Evolutionary conservation across 495 filamentous ascomycete genomes (phyloP), one percentile per base, ranked within the genome.

Genomic region (Tuber melanosporum): DNA sequence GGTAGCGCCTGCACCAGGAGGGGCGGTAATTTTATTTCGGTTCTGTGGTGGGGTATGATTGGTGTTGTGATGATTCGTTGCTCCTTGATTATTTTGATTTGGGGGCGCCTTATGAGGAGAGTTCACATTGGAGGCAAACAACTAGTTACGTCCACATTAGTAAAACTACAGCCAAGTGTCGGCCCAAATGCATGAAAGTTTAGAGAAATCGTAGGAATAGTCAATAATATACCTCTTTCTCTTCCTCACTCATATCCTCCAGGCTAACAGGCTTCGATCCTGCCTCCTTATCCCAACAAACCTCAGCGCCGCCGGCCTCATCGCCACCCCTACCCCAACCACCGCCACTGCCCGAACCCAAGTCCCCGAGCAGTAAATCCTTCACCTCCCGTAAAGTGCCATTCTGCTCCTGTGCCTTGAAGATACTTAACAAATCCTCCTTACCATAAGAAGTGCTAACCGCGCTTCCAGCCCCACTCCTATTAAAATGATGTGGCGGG

Each of bases 261-360:
- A 97, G 82, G 49, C 89, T 89, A 73, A 98, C 85, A 22, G 95
- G 94, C 76, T 89, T 89, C 43, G 91, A 86, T 75, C 87, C 87
- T 46, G 94, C 95, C 70, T 89, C 88, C 74, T 89, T 85, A 81
- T 98, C 95, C 95, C 96, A 99, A 83, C 96, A 98, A 71, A 94
- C 87, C 77, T 94, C 92, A 1, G 90, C 92, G 70, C 90, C 94
- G 82, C 87, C 85, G 74, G 89, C 86, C 46, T 91, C 90, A 52
- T 97, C 93, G 73, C 91, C 89, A 80, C 88, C 87, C 84, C 92
- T 93, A 47, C 92, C 92, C 94, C 94, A 97, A 47, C 89, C 87
- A 36, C 90, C 87, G 72, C 86, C 85, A 72, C 85, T 82, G 42
- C 91, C 89, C 22, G 94, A 93, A 77, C 91, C 90, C 79, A 89